A percentile compares a stretch with the other conserved stretches of the same genome.
These are phyloP conservation scores for Pichia sp. DNA, from an alignment of 1,139 yeast genomes.

Conservation along the genomic window DNA sequence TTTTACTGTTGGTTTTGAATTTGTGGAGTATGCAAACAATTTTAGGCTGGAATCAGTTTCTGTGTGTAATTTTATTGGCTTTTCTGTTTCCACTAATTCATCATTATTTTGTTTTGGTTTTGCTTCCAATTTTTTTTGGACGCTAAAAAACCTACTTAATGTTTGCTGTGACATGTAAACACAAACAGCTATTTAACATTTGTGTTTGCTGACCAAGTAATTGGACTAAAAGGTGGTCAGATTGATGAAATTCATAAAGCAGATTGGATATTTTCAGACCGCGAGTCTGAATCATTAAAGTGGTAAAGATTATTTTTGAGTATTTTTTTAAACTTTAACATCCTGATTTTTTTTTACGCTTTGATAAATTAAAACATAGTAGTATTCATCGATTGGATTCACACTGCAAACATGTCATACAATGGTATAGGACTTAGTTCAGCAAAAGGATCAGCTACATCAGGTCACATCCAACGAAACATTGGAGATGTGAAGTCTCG, in stretches of 20 bases:
- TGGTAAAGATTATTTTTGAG: too few species aligned
- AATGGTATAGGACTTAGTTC: slow-evolving; percentile 62
- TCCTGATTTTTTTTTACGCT: too few species aligned
- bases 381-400: too few species aligned
- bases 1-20: not conserved
- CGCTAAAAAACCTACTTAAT: slow-evolving; percentile 19
- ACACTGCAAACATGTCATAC: slow-evolving; percentile 61
- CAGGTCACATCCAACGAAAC: slow-evolving; percentile 60
- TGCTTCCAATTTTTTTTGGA: slow-evolving; percentile 2
- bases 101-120: not conserved
- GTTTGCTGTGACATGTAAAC: slow-evolving; percentile 11
- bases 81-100: not conserved
- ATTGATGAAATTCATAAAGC: not conserved
- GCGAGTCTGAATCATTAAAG: too few species aligned
- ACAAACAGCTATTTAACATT: not conserved
- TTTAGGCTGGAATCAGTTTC: not conserved
- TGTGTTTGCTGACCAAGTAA: not conserved
- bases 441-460: slow-evolving; percentile 68
- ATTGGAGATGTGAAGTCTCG: slow-evolving; percentile 29
- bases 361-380: too few species aligned
- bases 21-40: not conserved
- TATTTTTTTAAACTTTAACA: too few species aligned
- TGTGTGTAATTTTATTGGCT: not conserved
- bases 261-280: too few species aligned
- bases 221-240: not conserved